phyloP scores from a whole-genome alignment of 495 filamentous ascomycete species.

The Staphylotrichum longicolle region DNA sequence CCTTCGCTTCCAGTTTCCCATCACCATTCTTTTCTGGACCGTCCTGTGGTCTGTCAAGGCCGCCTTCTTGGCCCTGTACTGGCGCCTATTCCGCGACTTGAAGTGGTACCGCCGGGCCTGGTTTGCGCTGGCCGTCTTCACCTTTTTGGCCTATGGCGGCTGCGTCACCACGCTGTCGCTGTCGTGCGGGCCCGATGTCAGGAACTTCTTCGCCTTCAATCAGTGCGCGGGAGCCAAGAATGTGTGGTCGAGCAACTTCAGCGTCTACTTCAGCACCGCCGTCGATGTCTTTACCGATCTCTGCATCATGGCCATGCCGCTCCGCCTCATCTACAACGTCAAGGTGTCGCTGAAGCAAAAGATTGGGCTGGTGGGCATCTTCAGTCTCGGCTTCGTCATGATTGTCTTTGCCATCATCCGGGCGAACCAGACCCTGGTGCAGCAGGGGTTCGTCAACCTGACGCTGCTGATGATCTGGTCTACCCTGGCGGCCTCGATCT shows the following conservation, averaged over 20 bases:
- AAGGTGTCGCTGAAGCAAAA: conserved; percentile 47
- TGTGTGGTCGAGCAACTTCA: conserved; percentile 38
- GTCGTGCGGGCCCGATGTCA: conserved; percentile 40
- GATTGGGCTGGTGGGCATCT: conserved; percentile 46
- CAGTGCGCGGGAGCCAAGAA: conserved; percentile 29
- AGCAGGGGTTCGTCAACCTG: conserved; percentile 36
- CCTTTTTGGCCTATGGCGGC: conserved; percentile 40
- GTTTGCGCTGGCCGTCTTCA: conserved; percentile 39
- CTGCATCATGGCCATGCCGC: conserved; percentile 51
- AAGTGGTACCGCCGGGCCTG: conserved; percentile 40
- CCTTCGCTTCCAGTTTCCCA: conserved; percentile 43
- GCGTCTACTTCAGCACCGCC: conserved; percentile 45
- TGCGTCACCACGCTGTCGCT: conserved; percentile 39
- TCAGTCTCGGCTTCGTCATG: conserved; percentile 52
- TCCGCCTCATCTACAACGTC: conserved; percentile 50
- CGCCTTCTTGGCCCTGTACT: conserved; percentile 49
- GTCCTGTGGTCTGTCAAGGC: conserved; percentile 50
- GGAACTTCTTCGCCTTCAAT: conserved; percentile 42
- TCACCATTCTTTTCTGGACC: conserved; percentile 50
- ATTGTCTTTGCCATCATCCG: conserved; percentile 52
- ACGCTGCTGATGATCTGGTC: conserved; percentile 39
- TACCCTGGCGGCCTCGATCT: conserved; percentile 35
- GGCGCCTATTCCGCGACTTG: conserved; percentile 42
- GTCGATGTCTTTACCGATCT: conserved; percentile 46
- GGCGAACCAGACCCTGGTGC: conserved; percentile 38